Base-by-base conservation (phyloP, 768 basidiomycete species). In the Tylopilus subfusipes region DNA sequence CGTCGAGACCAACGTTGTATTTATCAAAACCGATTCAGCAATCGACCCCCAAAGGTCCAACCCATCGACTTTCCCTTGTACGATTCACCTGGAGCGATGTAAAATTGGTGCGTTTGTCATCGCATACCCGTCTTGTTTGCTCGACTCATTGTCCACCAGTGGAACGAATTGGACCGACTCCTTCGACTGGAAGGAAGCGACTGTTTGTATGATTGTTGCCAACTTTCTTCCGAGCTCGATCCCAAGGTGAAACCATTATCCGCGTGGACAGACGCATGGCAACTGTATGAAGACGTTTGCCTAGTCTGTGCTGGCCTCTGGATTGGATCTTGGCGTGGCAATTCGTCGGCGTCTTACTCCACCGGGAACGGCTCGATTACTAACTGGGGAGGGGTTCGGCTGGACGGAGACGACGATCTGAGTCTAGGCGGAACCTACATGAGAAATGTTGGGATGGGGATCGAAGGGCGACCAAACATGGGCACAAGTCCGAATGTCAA, bases 11-110 rank as follows among this genome's bases (percentile, higher is more conserved):
- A 1, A 81, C 81, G 2, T 80, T 90, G 56, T 85, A 84, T 57
- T 63, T 82, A 3, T 82, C 88, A 7, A 81, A 80, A 62, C 74
- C 76, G 0, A 63, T 77, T 8, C 67, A 71, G 31, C 72, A 74
- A 16, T 60, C 73, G 8, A 66, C 63, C 25, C 58, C 71, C 4
- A 71, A 73, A 49, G 70, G 72, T 7, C 77, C 80, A 3, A 76
- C 78, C 5, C 77, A 85, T 67, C 75, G 79, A 5, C 76, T 91
- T 19, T 82, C 82, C 2, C 75, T 78, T 12, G 78, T 88, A 24
- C 79, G 86, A 46, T 92, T 90, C 63, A 82, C 89, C 2, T 93
- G 90, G 88, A 90, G 88, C 67, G 90, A 93, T 65, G 77, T 91
- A 39, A 84, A 83, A 68, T 73, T 90, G 42, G 86, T 88, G 53